These are phyloP conservation scores for Daedaleopsis sinensis DNA, from an alignment of 768 basidiomycete genomes.

Conservation along the genomic window DNA sequence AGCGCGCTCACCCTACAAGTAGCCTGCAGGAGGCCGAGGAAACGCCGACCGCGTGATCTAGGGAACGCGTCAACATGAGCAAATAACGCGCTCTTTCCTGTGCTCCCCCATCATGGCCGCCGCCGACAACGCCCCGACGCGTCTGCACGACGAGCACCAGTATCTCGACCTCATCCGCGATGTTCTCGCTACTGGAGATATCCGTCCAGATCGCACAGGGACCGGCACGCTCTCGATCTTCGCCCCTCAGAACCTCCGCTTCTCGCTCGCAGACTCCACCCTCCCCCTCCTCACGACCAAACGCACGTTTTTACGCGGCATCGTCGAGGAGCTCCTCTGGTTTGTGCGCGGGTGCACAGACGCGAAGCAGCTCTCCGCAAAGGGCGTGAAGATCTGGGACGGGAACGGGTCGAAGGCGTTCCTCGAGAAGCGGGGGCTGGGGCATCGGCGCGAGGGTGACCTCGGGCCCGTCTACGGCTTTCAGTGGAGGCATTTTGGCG, in stretches of 20 bases:
- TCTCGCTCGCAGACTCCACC: conserved; percentile 74
- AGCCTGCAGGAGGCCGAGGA: too few species aligned
- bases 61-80: conserved; percentile 8
- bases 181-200: conserved; percentile 76
- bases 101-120: neutral
- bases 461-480: conserved; percentile 97
- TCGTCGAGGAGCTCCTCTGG: conserved; percentile 94
- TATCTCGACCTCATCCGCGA: conserved; percentile 82
- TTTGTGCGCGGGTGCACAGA: conserved; percentile 88
- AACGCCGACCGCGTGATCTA: conserved; percentile 6
- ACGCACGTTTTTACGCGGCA: conserved; percentile 88
- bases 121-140: neutral
- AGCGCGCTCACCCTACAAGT: too few species aligned
- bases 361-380: conserved; percentile 69
- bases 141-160: conserved; percentile 80
- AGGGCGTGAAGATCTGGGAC: conserved; percentile 97
- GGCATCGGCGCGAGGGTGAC: conserved; percentile 86
- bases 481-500: conserved; percentile 96
- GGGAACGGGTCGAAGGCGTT: conserved; percentile 92
- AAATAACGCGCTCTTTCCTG: conserved; percentile 13
- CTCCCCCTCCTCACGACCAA: conserved; percentile 95
- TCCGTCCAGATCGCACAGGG: conserved; percentile 89
- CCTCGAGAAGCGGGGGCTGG: conserved; percentile 81
- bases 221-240: conserved; percentile 93
- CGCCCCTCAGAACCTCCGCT: conserved; percentile 87